These are phyloP conservation scores for Saccharomycopsis sp. DNA, from an alignment of 805 yeast species.

Conservation along the genomic window DNA sequence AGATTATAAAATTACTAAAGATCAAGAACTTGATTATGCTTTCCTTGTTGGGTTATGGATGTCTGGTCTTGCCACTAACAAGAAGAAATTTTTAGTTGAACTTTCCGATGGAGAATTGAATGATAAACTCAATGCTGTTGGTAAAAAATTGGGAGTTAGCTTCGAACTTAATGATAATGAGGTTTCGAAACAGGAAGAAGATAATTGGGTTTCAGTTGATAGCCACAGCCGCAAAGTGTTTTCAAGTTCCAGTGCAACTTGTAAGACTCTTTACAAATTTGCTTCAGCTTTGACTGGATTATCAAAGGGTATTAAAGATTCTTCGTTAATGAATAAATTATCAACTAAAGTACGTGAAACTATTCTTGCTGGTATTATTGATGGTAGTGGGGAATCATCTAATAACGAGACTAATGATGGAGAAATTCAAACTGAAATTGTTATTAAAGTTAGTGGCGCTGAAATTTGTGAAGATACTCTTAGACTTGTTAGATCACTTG, in stretches of 20 bases:
- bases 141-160: conserved; percentile 26
- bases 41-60: conserved; percentile 38
- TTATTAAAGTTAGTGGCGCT: conserved; percentile 29
- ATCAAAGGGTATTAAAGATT: conserved; percentile 32
- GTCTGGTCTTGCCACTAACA: conserved; percentile 30
- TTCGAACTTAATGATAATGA: too few species aligned
- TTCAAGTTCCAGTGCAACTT: too few species aligned
- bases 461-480: conserved; percentile 33
- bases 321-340: conserved; percentile 31
- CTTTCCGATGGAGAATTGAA: conserved; percentile 25
- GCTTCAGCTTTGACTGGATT: too few species aligned
- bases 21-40: conserved; percentile 30
- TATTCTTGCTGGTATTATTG: conserved; percentile 39
- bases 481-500: conserved; percentile 37
- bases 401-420: too few species aligned
- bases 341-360: conserved; percentile 38
- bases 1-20: conserved; percentile 22
- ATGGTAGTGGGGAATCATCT: conserved; percentile 38
- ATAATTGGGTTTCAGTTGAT: too few species aligned
- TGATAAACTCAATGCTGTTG: conserved; percentile 26
- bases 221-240: too few species aligned
- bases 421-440: too few species aligned
- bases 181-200: too few species aligned
- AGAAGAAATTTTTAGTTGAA: conserved; percentile 29
- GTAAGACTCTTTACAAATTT: too few species aligned